Percentiles rank a stretch among this genome's conserved stretches.
These are phyloP conservation scores for Tylopilus balloui DNA, from an alignment of 768 basidiomycete species.

Conservation along the genomic window DNA sequence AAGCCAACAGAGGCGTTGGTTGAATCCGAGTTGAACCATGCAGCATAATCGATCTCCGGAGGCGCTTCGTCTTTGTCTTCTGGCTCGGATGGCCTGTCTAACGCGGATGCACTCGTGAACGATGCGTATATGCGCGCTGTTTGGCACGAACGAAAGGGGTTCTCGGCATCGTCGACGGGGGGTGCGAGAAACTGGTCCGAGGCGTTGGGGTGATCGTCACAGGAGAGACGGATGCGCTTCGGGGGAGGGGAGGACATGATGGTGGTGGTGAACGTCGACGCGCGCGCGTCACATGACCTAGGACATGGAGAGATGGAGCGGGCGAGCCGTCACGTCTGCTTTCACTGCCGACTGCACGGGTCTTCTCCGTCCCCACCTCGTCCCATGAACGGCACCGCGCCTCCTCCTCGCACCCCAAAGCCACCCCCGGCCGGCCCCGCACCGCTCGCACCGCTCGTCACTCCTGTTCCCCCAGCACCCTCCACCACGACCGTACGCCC, in stretches of 20 bases:
- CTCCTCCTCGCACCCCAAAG: slow-evolving; percentile 38
- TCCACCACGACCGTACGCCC: slow-evolving; percentile 29
- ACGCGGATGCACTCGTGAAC: slow-evolving; percentile 17
- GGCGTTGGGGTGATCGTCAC: too few relatives aligned
- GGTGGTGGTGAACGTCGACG: background rate
- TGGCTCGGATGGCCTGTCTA: slow-evolving; percentile 1
- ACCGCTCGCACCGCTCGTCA: slow-evolving; percentile 29
- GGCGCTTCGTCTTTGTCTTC: slow-evolving; percentile 30
- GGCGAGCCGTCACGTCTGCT: background rate
- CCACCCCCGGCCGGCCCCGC: slow-evolving; percentile 53
- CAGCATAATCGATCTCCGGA: slow-evolving; percentile 39
- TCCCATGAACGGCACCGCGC: slow-evolving; percentile 45
- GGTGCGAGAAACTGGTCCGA: slow-evolving; percentile 26
- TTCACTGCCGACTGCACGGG: slow-evolving; percentile 22
- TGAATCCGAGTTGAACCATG: slow-evolving; percentile 46
- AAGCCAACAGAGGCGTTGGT: slow-evolving; percentile 33
- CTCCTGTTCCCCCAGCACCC: slow-evolving; percentile 27
- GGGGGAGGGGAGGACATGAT: slow-evolving; percentile 35
- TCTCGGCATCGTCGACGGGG: slow-evolving; percentile 14
- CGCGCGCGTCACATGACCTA: slow-evolving; percentile 18
- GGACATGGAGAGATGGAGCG: background rate
- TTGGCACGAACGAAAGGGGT: slow-evolving; percentile 17
- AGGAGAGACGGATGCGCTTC: slow-evolving; percentile 60
- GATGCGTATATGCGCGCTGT: slow-evolving; percentile 14
- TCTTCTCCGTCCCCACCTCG: background rate